Evolutionary conservation across 2,329 filamentous ascomycete species (phyloP).

Genomic region (Stachybotrys chartarum): DNA sequence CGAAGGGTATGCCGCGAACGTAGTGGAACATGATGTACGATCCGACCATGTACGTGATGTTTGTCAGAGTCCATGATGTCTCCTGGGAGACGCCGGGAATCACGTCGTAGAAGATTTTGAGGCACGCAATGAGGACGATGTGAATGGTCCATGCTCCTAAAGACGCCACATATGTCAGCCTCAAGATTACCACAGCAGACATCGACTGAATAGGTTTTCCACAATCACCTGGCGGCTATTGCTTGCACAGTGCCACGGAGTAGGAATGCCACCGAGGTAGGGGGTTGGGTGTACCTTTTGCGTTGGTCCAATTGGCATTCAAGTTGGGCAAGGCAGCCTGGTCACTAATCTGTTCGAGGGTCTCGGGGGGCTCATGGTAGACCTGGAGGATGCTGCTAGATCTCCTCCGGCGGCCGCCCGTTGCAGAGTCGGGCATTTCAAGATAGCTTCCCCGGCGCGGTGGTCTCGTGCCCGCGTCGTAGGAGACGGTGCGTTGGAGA

Average conservation of each 20-base stretch:
- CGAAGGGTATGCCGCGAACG: constrained; percentile 94
- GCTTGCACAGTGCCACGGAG: background rate
- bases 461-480: constrained; percentile 72
- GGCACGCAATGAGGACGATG: constrained; percentile 79
- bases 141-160: constrained; percentile 97
- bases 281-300: constrained; percentile 65
- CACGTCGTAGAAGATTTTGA: constrained; percentile 97
- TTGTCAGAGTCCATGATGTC: constrained; percentile 96
- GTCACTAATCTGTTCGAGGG: constrained; percentile 94
- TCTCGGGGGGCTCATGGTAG: constrained; percentile 95
- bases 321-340: constrained; percentile 91
- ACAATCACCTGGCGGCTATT: too few species aligned
- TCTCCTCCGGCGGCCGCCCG: constrained; percentile 74
- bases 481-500: constrained; percentile 83
- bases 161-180: constrained; percentile 8
- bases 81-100: constrained; percentile 95
- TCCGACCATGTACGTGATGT: constrained; percentile 98
- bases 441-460: constrained; percentile 56
- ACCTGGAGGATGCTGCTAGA: constrained; percentile 90
- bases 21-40: constrained; percentile 99
- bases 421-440: constrained; percentile 53
- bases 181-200: background rate
- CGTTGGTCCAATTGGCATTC: constrained; percentile 98
- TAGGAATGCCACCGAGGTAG: background rate
- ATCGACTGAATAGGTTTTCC: too few species aligned